Evolutionary conservation across 225 moss, liverwort and hornwort species (phyloP).

Genomic region (Pseudisothecium myosuroides): DNA sequence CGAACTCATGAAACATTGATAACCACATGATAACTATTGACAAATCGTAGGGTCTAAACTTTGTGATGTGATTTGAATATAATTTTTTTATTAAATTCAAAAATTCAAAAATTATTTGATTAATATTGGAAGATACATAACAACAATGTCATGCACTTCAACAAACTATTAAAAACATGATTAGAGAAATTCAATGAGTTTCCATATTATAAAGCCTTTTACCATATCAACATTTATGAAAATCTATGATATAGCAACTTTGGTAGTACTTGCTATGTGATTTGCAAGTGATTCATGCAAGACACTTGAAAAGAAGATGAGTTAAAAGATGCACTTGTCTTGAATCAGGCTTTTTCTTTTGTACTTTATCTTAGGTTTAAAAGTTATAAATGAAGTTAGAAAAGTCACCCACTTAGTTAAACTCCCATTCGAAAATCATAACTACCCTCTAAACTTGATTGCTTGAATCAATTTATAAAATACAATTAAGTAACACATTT

Average conservation of each 20-base stretch:
- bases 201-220: not conserved
- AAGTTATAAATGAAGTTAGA: not conserved
- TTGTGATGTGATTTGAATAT: no score
- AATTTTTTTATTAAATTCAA: not conserved
- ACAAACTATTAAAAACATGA: not conserved
- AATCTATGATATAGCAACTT: not conserved
- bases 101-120: not conserved
- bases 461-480: not conserved
- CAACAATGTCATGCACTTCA: not conserved
- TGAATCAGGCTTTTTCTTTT: no score
- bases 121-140: not conserved
- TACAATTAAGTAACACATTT: not conserved
- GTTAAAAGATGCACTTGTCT: not conserved
- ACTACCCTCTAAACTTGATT: not conserved
- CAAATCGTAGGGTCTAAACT: no score
- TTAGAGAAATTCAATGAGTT: no score
- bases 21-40: no score
- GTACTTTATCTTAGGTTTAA: not conserved
- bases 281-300: not conserved
- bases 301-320: not conserved
- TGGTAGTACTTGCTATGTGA: accelerated
- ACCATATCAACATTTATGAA: not conserved
- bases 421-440: not conserved
- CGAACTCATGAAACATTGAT: no score
- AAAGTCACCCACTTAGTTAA: not conserved